Evolutionary conservation across 1,139 yeast genomes (phyloP), one percentile per base, ranked within the genome.

Genomic region (Yamadazyma atlantica): DNA sequence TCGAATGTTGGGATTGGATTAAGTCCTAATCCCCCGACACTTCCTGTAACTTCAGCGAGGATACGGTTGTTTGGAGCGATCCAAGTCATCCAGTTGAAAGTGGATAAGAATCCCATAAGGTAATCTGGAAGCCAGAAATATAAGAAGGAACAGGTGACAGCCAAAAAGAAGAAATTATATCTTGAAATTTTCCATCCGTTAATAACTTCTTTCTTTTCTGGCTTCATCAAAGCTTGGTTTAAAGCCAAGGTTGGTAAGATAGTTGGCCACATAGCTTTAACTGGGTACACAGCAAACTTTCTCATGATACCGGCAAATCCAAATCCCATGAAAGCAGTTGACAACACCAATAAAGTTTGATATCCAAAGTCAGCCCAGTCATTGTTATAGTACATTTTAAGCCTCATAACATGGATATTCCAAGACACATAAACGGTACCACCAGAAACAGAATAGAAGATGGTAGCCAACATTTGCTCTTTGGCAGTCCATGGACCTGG

Each of bases 381-480:
- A 37, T 66, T 56, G 4, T 69, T 69, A 43, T 69, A 69, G 44
- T 64, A 69, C 34, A 54, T 46, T 31, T 63, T 69, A 22, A 68
- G 44, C 38, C 65, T 67, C 69, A 66, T 66, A 11, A 68, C 74
- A 41, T 64, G 62, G 4, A 69, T 67, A 42, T 69, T 69, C 46
- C 62, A 66, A 1, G 69, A 53, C 52, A 64, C 65, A 42, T 69
- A 69, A 1, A 74, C 73, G 1, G 69, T 60, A 2, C 68, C 64
- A 5, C 67, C 60, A 1, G 73, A 67, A 37, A 73, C 68, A 50
- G 66, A 65, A 42, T 64, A 69, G 29, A 69, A 67, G 32, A 69
- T 66, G 1, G 75, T 65, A 15, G 65, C 51, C 59, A 69, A 37
- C 78, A 79, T 76, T 58, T 82, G 87, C 54, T 83, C 90, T 54